Conservation (phyloP, 352 stramenopile genomes). For the Aphanomyces cochlioides region DNA sequence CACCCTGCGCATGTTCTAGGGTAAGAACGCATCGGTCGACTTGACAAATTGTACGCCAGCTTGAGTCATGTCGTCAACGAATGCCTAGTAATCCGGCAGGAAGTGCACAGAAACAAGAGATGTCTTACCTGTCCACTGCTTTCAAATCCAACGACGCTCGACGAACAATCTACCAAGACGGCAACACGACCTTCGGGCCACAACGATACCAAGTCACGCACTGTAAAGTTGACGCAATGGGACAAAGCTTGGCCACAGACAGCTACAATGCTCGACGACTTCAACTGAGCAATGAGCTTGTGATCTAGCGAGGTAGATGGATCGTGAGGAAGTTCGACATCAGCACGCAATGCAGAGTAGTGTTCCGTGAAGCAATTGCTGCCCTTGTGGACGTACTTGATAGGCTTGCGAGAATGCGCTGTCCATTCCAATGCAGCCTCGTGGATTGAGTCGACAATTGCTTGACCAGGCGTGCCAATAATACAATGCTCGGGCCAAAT, state of each 20-base stretch:
- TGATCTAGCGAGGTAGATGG: slow-evolving; percentile 81
- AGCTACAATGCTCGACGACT: slow-evolving; percentile 79
- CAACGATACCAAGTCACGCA: slow-evolving; percentile 85
- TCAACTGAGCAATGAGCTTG: slow-evolving; percentile 80
- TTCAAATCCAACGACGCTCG: slow-evolving; percentile 69
- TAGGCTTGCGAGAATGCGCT: slow-evolving; percentile 48
- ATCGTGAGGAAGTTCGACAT: slow-evolving; percentile 86
- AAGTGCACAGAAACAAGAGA: neutral
- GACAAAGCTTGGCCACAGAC: slow-evolving; percentile 93
- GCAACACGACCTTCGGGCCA: slow-evolving; percentile 81
- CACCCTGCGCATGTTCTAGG: too few species aligned
- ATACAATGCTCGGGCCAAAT: slow-evolving; percentile 98
- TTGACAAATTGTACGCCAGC: slow-evolving; percentile 11
- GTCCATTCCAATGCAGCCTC: slow-evolving; percentile 85
- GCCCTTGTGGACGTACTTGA: slow-evolving; percentile 92
- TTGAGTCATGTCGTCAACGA: slow-evolving; percentile 20
- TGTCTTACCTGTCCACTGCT: slow-evolving; percentile 50
- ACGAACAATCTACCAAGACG: slow-evolving; percentile 74
- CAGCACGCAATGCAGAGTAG: slow-evolving; percentile 92
- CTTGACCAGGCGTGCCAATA: slow-evolving; percentile 88
- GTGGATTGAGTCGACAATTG: slow-evolving; percentile 80
- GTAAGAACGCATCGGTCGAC: slow-evolving; percentile 2
- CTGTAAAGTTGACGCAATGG: slow-evolving; percentile 97
- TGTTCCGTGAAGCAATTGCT: slow-evolving; percentile 95
- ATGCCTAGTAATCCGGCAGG: neutral